Percentiles rank a stretch among this genome's conserved stretches.
These are phyloP conservation scores for Nematodospora anomalae DNA, from an alignment of 1,139 yeast genomes.

Conservation along the genomic window DNA sequence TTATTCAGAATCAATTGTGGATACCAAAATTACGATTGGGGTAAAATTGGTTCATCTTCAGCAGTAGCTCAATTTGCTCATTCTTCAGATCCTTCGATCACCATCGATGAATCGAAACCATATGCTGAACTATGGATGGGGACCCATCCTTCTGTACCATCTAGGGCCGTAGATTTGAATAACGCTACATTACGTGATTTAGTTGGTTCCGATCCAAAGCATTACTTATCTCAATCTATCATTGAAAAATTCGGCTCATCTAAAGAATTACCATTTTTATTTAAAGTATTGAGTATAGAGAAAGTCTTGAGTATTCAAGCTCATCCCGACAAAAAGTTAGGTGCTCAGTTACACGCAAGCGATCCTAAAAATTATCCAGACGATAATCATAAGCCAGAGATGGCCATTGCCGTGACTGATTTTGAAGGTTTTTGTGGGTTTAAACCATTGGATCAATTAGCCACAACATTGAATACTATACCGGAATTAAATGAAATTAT, in stretches of 20 bases:
- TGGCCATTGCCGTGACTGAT: constrained; percentile 95
- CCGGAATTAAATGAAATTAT: constrained; percentile 77
- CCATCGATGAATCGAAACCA: constrained; percentile 70
- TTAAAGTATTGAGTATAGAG: constrained; percentile 88
- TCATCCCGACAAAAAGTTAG: constrained; percentile 91
- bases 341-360: constrained; percentile 65
- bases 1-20: constrained; percentile 54
- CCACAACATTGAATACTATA: constrained; percentile 60
- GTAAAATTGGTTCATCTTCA: constrained; percentile 78
- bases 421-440: constrained; percentile 99
- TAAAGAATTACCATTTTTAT: constrained; percentile 83
- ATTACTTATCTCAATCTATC: constrained; percentile 57
- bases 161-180: constrained; percentile 51
- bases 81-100: constrained; percentile 56
- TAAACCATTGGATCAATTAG: constrained; percentile 81
- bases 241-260: constrained; percentile 64
- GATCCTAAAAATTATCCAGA: constrained; percentile 97
- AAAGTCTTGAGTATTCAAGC: constrained; percentile 96
- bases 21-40: constrained; percentile 80
- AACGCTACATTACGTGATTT: constrained; percentile 64
- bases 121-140: constrained; percentile 99
- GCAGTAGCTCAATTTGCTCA: constrained; percentile 89
- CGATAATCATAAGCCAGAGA: constrained; percentile 97
- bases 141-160: constrained; percentile 91
- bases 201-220: constrained; percentile 58